Conservation (phyloP, 2,329 filamentous ascomycete species). For the Ophiocordyceps sinensis region DNA sequence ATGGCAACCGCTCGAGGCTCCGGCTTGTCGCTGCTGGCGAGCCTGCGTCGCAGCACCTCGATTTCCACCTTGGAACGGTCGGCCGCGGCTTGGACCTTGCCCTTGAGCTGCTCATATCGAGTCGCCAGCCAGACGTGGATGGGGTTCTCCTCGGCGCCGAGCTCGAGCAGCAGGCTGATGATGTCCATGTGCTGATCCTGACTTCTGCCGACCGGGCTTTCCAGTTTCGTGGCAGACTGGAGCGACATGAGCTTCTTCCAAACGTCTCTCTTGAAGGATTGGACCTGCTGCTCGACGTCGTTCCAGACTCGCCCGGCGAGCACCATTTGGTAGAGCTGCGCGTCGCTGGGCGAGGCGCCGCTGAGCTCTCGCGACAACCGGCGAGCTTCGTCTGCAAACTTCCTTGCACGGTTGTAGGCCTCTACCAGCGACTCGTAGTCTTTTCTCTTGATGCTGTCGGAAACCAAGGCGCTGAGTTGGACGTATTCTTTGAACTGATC, state of each 20-base stretch:
- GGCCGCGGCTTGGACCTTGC: slow-evolving; percentile 64
- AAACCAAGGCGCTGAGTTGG: slow-evolving; percentile 62
- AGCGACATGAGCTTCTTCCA: slow-evolving; percentile 69
- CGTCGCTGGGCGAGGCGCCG: slow-evolving; percentile 50
- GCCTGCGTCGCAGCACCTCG: slow-evolving; percentile 70
- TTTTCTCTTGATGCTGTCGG: slow-evolving; percentile 76
- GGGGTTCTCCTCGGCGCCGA: slow-evolving; percentile 89
- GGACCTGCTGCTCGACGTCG: slow-evolving; percentile 78
- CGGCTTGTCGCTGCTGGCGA: slow-evolving; percentile 62
- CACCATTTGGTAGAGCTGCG: slow-evolving; percentile 73
- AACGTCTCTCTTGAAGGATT: slow-evolving; percentile 73
- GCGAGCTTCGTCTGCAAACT: slow-evolving; percentile 65
- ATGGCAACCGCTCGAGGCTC: slow-evolving; percentile 53
- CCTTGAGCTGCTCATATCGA: slow-evolving; percentile 77
- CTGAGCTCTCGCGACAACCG: slow-evolving; percentile 45
- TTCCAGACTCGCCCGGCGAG: slow-evolving; percentile 90
- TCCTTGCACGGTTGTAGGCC: slow-evolving; percentile 71
- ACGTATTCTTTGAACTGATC: slow-evolving; percentile 71
- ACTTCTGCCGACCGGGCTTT: slow-evolving; percentile 33
- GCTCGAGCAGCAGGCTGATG: slow-evolving; percentile 75
- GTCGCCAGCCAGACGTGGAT: slow-evolving; percentile 94
- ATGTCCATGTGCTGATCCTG: slow-evolving; percentile 85
- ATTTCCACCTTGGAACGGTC: slow-evolving; percentile 87
- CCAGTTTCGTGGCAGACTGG: slow-evolving; percentile 39
- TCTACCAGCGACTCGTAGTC: slow-evolving; percentile 83